phyloP scores from a whole-genome alignment of 352 stramenopile genomes.

The Nothophytophthora sp. region DNA sequence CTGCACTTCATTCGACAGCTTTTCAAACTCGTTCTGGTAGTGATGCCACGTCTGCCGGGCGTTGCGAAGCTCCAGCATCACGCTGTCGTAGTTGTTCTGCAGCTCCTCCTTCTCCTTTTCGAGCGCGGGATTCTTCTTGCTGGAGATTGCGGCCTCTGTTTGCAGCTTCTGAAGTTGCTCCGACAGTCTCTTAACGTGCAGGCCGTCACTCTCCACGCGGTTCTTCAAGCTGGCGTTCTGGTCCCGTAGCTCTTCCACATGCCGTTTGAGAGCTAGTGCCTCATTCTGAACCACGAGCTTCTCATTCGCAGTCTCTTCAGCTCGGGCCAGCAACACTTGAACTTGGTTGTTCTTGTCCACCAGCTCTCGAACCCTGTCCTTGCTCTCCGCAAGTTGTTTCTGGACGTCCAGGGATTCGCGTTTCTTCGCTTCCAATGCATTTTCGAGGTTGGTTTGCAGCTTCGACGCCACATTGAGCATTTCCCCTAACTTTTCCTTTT shows the following conservation, averaged over 20 bases:
- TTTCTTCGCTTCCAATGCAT: conserved; percentile 61
- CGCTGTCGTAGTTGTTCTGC: conserved; percentile 54
- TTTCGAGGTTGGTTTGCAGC: conserved; percentile 41
- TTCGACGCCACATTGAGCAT: conserved; percentile 36
- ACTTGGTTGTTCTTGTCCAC: conserved; percentile 38
- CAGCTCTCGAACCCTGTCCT: conserved; percentile 46
- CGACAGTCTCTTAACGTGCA: conserved; percentile 43
- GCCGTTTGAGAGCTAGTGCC: conserved; percentile 47
- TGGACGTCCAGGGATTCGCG: conserved; percentile 41
- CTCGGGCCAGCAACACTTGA: conserved; percentile 40
- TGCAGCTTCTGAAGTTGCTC: conserved; percentile 57
- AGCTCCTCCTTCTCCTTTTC: conserved; percentile 61
- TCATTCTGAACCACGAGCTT: conserved; percentile 71
- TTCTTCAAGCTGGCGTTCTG: conserved; percentile 60
- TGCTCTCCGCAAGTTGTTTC: conserved; percentile 42
- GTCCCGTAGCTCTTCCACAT: conserved; percentile 69
- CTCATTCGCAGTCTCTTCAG: conserved; percentile 65
- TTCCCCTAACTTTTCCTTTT: conserved; percentile 54
- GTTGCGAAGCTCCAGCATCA: conserved; percentile 54
- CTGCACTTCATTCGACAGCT: conserved; percentile 62
- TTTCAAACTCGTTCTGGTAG: conserved; percentile 80
- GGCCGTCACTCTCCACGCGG: conserved; percentile 46
- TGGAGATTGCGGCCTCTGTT: conserved; percentile 30
- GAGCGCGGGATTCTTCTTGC: conserved; percentile 31
- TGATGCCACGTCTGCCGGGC: conserved; percentile 59